Evolutionary conservation across 805 yeast genomes (phyloP), one percentile per base, ranked within the genome.

Genomic region (Ogataea trehalophila): DNA sequence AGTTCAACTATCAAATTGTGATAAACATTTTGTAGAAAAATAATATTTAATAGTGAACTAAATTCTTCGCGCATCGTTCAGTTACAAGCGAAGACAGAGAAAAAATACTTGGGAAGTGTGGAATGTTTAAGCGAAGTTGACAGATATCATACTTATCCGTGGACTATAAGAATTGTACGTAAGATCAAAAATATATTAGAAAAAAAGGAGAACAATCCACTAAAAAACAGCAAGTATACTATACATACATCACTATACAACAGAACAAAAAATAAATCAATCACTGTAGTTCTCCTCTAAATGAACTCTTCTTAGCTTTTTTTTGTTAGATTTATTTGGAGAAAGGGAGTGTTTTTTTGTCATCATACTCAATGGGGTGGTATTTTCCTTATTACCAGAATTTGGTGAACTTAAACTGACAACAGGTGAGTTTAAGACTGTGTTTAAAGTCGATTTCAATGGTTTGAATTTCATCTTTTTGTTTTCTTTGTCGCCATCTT

Each of bases 241-340:
- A n/a, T 18, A 18, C n/a, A 34, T 33, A 34, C 5, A 29, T 20
- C 20, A 6, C 11, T 31, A 14, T 31, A 31, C 15, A 31, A 31
- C 15, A 31, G 5, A 37, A 20, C 22, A 8, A 22, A 17, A 37
- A 37, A 37, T 18, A 37, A 37, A 29, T 39, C 31, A 57, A 35
- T 53, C 60, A 42, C 54, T 50, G 22, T 51, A 37, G 20, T 50
- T 51, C 11, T 56, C 61, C 17, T 51, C 58, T 16, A 57, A 34
- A 29, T 50, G 47, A 15, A 52, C 55, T 6, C 55, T 44, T 34
- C 61, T 52, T 22, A 57, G 42, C 37, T 52, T 51, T 38, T 54
- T 57, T 41, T 50, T 54, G 17, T 39, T 40, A 17, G 45, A 17
- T 36, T 52, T 56, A 13, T 29, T 40, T 2, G 61, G 59, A 11